These are phyloP conservation scores for Tetraselmis chui DNA, from an alignment of 139 green algal genomes.

Conservation along the genomic window DNA sequence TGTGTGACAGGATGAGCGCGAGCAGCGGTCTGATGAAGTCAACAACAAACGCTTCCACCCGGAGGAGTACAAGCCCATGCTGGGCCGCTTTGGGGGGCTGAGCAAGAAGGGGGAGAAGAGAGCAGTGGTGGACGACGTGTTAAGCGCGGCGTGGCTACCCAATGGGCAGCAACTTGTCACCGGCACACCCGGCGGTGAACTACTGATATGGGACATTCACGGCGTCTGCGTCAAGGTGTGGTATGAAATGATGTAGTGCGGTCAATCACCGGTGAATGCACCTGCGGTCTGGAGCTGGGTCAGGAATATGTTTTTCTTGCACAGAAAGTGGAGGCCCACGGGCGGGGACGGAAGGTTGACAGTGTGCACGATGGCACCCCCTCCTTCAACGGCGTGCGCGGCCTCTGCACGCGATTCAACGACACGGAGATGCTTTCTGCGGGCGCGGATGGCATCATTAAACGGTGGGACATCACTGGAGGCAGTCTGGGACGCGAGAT, in stretches of 20 bases:
- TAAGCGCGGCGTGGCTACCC: slow-evolving; percentile 38
- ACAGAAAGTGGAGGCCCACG: slow-evolving; percentile 33
- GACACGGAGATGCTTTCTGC: slow-evolving; percentile 40
- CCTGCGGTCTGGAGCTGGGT: too few species aligned
- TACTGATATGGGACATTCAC: slow-evolving; percentile 46
- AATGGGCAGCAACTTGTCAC: slow-evolving; percentile 33
- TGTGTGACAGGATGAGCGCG: not conserved
- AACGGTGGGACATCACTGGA: slow-evolving; percentile 31
- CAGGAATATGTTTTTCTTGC: too few species aligned
- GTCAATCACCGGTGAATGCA: too few species aligned
- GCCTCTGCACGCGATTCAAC: slow-evolving; percentile 32
- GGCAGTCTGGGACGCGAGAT: slow-evolving; percentile 30
- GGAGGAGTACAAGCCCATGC: slow-evolving; percentile 28
- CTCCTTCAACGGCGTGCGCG: slow-evolving; percentile 38
- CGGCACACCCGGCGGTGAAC: slow-evolving; percentile 25
- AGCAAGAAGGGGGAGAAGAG: slow-evolving; percentile 13
- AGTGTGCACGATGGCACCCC: slow-evolving; percentile 33
- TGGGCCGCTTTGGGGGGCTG: slow-evolving; percentile 33
- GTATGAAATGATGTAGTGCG: too few species aligned
- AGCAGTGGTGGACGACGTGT: slow-evolving; percentile 29
- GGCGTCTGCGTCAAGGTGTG: slow-evolving; percentile 36
- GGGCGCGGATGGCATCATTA: not conserved
- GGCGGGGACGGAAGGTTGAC: slow-evolving; percentile 23
- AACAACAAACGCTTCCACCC: not conserved
- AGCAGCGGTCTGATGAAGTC: not conserved